phyloP scores from a whole-genome alignment of 2,329 filamentous ascomycete species.

The Penicillium sp. region DNA sequence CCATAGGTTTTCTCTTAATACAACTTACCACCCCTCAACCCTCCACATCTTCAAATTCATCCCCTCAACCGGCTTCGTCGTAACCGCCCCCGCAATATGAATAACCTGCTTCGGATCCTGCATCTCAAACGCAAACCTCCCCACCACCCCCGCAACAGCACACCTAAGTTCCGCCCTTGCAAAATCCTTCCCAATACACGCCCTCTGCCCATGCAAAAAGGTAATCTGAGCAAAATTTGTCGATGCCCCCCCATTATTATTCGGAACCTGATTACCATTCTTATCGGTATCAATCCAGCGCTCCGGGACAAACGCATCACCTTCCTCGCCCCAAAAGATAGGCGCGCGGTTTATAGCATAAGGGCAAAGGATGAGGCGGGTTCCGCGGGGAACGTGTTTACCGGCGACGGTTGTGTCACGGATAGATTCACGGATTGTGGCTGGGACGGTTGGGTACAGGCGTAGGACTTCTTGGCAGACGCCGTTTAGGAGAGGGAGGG shows the following conservation, averaged over 20 bases:
- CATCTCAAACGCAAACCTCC: constrained; percentile 44
- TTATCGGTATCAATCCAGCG: constrained; percentile 69
- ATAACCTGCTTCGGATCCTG: constrained; percentile 45
- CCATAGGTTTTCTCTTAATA: no score
- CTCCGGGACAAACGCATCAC: constrained; percentile 75
- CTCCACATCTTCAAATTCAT: constrained; percentile 44
- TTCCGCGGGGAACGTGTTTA: constrained; percentile 71
- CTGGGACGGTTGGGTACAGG: constrained; percentile 49
- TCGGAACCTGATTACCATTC: constrained; percentile 57
- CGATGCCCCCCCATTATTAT: constrained; percentile 57
- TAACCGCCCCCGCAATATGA: constrained; percentile 45
- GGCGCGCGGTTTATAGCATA: constrained; percentile 74
- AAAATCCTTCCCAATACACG: constrained; percentile 52
- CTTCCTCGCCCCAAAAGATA: constrained; percentile 76
- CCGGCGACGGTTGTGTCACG: constrained; percentile 63
- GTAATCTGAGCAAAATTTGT: constrained; percentile 49
- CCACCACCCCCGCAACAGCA: constrained; percentile 48
- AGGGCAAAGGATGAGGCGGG: constrained; percentile 69
- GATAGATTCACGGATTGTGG: constrained; percentile 48
- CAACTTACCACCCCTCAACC: constrained; percentile 41
- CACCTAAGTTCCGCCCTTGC: constrained; percentile 49
- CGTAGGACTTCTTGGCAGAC: constrained; percentile 75
- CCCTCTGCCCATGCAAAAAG: constrained; percentile 47
- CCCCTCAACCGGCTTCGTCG: constrained; percentile 48
- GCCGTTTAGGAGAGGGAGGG: constrained; percentile 76